Evolutionary conservation across 176 grass and related monocot species (phyloP).

Genomic region (Typha latifolia): DNA sequence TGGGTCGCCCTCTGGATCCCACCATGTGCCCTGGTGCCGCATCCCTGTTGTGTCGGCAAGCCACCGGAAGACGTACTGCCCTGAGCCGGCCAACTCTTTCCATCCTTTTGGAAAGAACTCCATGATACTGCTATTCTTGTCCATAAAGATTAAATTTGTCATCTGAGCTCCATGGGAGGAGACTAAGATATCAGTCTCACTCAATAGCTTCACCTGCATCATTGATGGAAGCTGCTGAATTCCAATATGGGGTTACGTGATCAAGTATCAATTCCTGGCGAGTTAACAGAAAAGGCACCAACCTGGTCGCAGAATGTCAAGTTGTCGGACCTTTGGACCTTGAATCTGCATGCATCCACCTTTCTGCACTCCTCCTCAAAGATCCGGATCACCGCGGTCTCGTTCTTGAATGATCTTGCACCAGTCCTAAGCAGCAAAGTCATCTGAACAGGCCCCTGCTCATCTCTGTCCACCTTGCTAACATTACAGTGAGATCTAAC

Average conservation of each 20-base stretch:
- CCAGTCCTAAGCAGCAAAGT: constrained; percentile 17
- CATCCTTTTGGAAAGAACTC: constrained; percentile 69
- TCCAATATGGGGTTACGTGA: neutral
- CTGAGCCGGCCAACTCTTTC: constrained; percentile 33
- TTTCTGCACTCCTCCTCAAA: constrained; percentile 27
- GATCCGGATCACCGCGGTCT: constrained; percentile 13
- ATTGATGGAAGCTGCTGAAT: neutral
- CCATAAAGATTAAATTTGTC: constrained; percentile 69
- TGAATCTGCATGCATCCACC: constrained; percentile 24
- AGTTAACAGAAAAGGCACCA: neutral
- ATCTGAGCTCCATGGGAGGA: constrained; percentile 68
- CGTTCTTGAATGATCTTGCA: constrained; percentile 32
- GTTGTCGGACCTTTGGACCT: constrained; percentile 20
- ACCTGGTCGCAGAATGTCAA: constrained; percentile 45
- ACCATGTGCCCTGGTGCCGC: constrained; percentile 54
- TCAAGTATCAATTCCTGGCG: neutral
- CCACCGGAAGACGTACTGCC: constrained; percentile 63
- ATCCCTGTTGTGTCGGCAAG: constrained; percentile 34
- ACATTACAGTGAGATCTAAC: constrained; percentile 18
- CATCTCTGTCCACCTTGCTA: neutral
- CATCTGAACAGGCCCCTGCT: constrained; percentile 3
- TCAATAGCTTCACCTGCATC: constrained; percentile 49
- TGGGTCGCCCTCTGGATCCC: constrained; percentile 29
- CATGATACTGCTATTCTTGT: constrained; percentile 60
- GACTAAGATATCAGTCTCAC: constrained; percentile 57